Evolutionary conservation across 495 filamentous ascomycete species (phyloP).

Genomic region (Talaromyces nanjingensis): DNA sequence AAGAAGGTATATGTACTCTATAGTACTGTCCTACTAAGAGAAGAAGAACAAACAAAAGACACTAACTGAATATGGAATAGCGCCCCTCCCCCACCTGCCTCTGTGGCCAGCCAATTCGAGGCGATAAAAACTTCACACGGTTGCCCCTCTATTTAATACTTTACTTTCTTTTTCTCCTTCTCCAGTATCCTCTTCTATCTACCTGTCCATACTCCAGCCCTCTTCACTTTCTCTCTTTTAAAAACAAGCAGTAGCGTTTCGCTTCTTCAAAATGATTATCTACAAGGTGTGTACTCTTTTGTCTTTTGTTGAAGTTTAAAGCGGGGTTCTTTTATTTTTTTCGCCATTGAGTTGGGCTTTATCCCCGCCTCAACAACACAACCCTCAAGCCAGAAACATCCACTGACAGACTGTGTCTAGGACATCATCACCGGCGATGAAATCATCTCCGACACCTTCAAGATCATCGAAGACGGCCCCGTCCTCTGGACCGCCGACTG

Average conservation of each 20-base stretch:
- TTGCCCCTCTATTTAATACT: slow-evolving; percentile 18
- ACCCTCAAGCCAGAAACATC: neutral
- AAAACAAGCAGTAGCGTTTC: slow-evolving; percentile 10
- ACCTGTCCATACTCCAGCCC: slow-evolving; percentile 10
- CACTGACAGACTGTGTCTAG: slow-evolving; percentile 33
- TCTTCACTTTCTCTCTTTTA: slow-evolving; percentile 15
- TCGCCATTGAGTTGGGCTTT: neutral
- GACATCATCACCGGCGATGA: slow-evolving; percentile 88
- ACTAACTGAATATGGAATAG: slow-evolving; percentile 13
- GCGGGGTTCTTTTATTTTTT: slow-evolving; percentile 1
- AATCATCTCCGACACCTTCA: slow-evolving; percentile 90
- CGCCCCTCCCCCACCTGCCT: slow-evolving; percentile 15
- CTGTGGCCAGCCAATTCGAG: slow-evolving; percentile 17
- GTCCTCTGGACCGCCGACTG: slow-evolving; percentile 85
- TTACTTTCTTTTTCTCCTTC: slow-evolving; percentile 22
- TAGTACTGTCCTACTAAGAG: too few relatives aligned
- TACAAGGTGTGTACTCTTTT: slow-evolving; percentile 57
- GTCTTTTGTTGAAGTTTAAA: neutral
- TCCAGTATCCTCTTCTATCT: slow-evolving; percentile 1
- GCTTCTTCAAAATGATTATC: slow-evolving; percentile 72
- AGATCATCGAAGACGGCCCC: slow-evolving; percentile 66
- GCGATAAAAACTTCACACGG: slow-evolving; percentile 33
- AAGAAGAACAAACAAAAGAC: too few relatives aligned
- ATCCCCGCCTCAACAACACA: neutral
- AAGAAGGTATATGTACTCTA: too few relatives aligned